Evolutionary conservation across 352 stramenopile genomes (phyloP).

Genomic region (Phytophthora macrochlamydospora): DNA sequence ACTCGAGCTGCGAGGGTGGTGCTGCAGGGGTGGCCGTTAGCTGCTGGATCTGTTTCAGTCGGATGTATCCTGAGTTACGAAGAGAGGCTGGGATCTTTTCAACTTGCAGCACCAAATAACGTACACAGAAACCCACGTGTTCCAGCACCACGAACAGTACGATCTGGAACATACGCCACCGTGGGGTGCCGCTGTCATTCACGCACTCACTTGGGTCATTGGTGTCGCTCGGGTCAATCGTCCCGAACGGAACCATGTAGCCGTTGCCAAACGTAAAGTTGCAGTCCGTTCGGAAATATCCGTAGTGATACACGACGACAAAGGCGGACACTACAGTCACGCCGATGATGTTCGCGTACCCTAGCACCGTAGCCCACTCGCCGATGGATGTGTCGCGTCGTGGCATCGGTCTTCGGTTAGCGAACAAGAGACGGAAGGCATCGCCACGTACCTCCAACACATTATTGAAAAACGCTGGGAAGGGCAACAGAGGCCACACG

Average conservation of each 20-base stretch:
- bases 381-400: slow-evolving; percentile 83
- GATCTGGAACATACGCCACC: slow-evolving; percentile 83
- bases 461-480: slow-evolving; percentile 89
- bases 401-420: slow-evolving; percentile 79
- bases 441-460: slow-evolving; percentile 87
- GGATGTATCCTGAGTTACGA: slow-evolving; percentile 71
- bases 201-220: slow-evolving; percentile 44
- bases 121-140: slow-evolving; percentile 81
- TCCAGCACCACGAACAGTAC: slow-evolving; percentile 84
- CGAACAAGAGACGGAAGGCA: slow-evolving; percentile 83
- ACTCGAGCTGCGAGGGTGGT: slow-evolving; percentile 78
- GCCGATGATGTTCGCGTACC: slow-evolving; percentile 87
- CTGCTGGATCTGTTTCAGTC: slow-evolving; percentile 83
- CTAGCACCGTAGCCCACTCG: slow-evolving; percentile 84
- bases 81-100: slow-evolving; percentile 80
- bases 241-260: slow-evolving; percentile 80
- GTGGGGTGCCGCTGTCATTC: slow-evolving; percentile 41
- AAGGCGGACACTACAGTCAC: slow-evolving; percentile 84
- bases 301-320: slow-evolving; percentile 86
- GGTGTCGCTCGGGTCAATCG: slow-evolving; percentile 42
- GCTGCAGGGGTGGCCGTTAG: slow-evolving; percentile 63
- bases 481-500: slow-evolving; percentile 87
- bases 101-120: slow-evolving; percentile 83
- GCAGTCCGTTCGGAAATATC: slow-evolving; percentile 76
- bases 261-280: slow-evolving; percentile 76